These are phyloP conservation scores for Neoarthrinium moseri DNA, from an alignment of 2,329 filamentous ascomycete species.

Conservation along the genomic window DNA sequence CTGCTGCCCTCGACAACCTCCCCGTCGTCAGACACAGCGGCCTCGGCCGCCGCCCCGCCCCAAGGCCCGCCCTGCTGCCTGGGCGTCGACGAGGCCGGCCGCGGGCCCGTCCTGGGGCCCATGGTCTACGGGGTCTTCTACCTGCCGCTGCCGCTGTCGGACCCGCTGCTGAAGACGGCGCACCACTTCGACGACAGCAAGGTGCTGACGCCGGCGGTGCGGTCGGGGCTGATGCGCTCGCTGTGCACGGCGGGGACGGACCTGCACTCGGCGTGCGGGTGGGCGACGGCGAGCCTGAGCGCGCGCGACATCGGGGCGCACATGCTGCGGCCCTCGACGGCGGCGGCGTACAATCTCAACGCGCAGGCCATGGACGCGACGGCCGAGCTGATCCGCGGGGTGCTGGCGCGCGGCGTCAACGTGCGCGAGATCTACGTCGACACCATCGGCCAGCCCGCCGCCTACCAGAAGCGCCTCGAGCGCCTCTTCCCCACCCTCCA, in stretches of 20 bases:
- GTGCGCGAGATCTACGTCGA: conserved; percentile 91
- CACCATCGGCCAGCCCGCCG: conserved; percentile 79
- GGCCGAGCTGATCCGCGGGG: conserved; percentile 73
- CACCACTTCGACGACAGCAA: conserved; percentile 97
- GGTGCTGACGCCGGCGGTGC: conserved; percentile 77
- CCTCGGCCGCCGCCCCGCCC: conserved; percentile 19
- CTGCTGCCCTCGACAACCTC: conserved; percentile 50
- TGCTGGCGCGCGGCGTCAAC: conserved; percentile 76
- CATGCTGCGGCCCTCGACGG: conserved; percentile 66
- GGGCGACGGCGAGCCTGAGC: conserved; percentile 79
- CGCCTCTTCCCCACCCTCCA: conserved; percentile 75
- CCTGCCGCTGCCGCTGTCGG: conserved; percentile 71
- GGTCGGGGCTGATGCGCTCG: conserved; percentile 65
- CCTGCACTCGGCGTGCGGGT: conserved; percentile 61
- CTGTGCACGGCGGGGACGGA: conserved; percentile 64
- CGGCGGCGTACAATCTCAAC: conserved; percentile 80
- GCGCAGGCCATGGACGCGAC: conserved; percentile 95
- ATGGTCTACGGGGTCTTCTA: conserved; percentile 73
- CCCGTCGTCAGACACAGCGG: conserved; percentile 14
- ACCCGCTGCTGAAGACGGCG: conserved; percentile 71
- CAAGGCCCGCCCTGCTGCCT: conserved; percentile 66
- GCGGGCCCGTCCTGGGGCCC: conserved; percentile 86
- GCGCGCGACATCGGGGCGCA: conserved; percentile 78
- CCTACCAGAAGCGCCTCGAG: conserved; percentile 84
- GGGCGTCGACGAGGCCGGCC: conserved; percentile 90